Percentiles rank a stretch among this genome's conserved stretches.
Evolutionary conservation across 1,139 yeast genomes (phyloP).

Genomic region (Pichia sp.): DNA sequence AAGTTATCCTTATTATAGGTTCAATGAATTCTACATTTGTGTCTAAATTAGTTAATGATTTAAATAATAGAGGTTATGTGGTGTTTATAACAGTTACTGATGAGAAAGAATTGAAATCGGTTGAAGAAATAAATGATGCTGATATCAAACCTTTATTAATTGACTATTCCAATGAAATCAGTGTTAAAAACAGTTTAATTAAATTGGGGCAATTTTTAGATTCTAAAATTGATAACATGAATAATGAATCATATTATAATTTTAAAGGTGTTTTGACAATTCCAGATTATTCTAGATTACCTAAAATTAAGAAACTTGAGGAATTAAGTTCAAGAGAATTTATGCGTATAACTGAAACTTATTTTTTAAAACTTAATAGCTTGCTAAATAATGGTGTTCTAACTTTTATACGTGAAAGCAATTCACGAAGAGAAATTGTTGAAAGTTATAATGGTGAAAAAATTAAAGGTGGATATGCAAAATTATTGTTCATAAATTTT

Average conservation of each 20-base stretch:
- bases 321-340: constrained; percentile 25
- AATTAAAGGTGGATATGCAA: constrained; percentile 22
- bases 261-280: constrained; percentile 27
- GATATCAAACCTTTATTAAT: constrained; percentile 52
- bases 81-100: constrained; percentile 70
- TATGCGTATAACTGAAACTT: constrained; percentile 20
- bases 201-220: constrained; percentile 38
- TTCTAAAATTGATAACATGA: constrained; percentile 18
- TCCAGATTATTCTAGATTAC: constrained; percentile 30
- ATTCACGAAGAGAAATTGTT: constrained; percentile 21
- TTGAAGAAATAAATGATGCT: constrained; percentile 46
- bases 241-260: constrained; percentile 19
- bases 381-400: constrained; percentile 26
- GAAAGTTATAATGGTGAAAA: constrained; percentile 20
- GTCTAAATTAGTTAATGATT: constrained; percentile 61
- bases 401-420: constrained; percentile 25
- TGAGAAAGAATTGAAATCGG: constrained; percentile 53
- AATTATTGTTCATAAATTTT: constrained; percentile 27
- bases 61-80: constrained; percentile 73
- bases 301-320: constrained; percentile 24
- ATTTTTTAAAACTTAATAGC: constrained; percentile 22
- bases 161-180: constrained; percentile 35
- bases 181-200: constrained; percentile 35
- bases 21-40: constrained; percentile 75
- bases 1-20: constrained; percentile 68